Evolutionary conservation across 352 stramenopile genomes (phyloP), one percentile per base, ranked within the genome.

Genomic region (Ochromonadaceae sp.): DNA sequence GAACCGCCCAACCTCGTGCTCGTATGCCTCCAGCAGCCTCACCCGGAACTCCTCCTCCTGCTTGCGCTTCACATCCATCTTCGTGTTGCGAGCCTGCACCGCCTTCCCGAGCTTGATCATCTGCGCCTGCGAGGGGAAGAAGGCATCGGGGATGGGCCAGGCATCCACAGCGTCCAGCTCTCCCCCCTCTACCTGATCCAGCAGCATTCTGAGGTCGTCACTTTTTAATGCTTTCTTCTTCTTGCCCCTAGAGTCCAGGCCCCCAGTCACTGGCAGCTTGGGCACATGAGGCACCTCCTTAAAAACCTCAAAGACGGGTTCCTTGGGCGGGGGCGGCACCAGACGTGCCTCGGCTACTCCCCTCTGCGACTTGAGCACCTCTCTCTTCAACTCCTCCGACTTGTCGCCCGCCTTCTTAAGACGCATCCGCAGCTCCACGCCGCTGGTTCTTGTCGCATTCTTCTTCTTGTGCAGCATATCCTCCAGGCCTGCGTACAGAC

Each of bases 151-250:
- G 28, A 47, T 10, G 9, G 5, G 5, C 25, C 5, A 44, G 12
- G 30, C 30, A 17, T 53, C 28, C 7, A 28, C 35, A 49, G 35
- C 52, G 47, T 60, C 52, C 15, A 12, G 47, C 9, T 25, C 2
- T 14, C 52, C 52, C n/a, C 32, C 3, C 32, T 60, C 52, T 7
- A 60, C 4, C 9, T 41, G 14, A 10, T 60, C 52, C 9, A 60
- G 10, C 10, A 44, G 40, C 22, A 20, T 44, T 34, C 52, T 63
- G 2, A 63, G 20, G 12, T 63, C 36, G 26, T 22, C 34, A 20
- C 5, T 3, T 30, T 26, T 20, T 3, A 63, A 7, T 14, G 22
- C 55, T 53, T 63, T 63, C 25, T 63, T 63, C 55, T 63, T 63
- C 26, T 63, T 63, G 1, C 55, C 55, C 34, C 34, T 52, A 7